phyloP scores from a whole-genome alignment of 2,329 filamentous ascomycete species.

The Beauveria medogensis region DNA sequence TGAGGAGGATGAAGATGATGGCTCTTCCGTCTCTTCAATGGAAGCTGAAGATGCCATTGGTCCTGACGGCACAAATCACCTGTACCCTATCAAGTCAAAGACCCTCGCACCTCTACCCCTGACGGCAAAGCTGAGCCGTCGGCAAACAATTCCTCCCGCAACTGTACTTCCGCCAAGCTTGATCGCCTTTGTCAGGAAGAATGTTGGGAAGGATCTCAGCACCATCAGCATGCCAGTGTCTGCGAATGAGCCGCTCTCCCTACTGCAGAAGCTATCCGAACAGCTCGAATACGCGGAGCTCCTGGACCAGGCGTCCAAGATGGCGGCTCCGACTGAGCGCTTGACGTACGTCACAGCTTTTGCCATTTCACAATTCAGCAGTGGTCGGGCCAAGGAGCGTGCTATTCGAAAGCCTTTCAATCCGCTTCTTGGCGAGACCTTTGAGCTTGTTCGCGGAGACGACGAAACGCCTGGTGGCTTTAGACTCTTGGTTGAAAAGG shows the following conservation, averaged over 20 bases:
- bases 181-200: constrained; percentile 91
- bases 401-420: constrained; percentile 96
- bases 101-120: constrained; percentile 71
- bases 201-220: constrained; percentile 94
- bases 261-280: constrained; percentile 83
- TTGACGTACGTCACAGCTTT: constrained; percentile 84
- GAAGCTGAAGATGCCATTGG: constrained; percentile 50
- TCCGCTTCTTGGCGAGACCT: constrained; percentile 92
- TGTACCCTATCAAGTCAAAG: constrained; percentile 72
- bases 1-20: constrained; percentile 49
- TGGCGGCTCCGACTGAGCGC: constrained; percentile 55
- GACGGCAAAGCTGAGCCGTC: constrained; percentile 53
- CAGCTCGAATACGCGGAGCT: constrained; percentile 85
- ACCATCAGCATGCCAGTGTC: constrained; percentile 97
- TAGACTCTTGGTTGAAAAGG: constrained; percentile 90
- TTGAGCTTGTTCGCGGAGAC: constrained; percentile 81
- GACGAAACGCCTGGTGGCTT: constrained; percentile 65
- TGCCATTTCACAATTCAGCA: constrained; percentile 79
- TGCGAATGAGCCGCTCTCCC: constrained; percentile 83
- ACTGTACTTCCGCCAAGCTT: constrained; percentile 79
- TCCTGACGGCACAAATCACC: constrained; percentile 49
- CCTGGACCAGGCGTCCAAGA: constrained; percentile 64
- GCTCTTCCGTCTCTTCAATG: constrained; percentile 51
- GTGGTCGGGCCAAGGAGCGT: constrained; percentile 75
- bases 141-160: constrained; percentile 62